Evolutionary conservation across 2,329 filamentous ascomycete species (phyloP).

Genomic region (Colletotrichum tropicale): DNA sequence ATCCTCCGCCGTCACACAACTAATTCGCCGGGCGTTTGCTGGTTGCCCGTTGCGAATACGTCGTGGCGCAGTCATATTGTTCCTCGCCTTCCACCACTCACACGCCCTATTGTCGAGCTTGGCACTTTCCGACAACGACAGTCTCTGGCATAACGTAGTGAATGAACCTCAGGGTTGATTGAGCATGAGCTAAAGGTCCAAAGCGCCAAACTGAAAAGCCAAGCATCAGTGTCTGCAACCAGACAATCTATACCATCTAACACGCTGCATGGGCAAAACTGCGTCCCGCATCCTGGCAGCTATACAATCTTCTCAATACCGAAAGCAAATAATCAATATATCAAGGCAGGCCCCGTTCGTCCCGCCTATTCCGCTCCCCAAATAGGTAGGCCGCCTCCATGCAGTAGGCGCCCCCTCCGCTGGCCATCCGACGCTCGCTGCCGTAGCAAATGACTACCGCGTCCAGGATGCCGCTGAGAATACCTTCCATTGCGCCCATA

Average conservation of each 20-base stretch:
- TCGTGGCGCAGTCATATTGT: conserved; percentile 8
- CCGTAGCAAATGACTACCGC: conserved; percentile 93
- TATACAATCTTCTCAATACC: background rate
- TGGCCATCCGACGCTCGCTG: conserved; percentile 77
- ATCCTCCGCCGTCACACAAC: background rate
- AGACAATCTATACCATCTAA: background rate
- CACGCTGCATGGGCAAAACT: background rate
- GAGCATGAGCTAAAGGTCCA: background rate
- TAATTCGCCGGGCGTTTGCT: background rate
- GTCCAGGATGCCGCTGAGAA: conserved; percentile 85
- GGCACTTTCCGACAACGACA: background rate
- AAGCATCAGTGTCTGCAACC: background rate
- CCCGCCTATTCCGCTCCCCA: conserved; percentile 60
- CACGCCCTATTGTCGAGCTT: background rate
- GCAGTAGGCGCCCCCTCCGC: conserved; percentile 79
- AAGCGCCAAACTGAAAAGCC: background rate
- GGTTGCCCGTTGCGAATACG: background rate
- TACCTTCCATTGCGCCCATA: conserved; percentile 87
- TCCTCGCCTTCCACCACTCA: background rate
- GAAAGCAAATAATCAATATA: background rate
- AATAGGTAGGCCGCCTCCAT: conserved; percentile 90
- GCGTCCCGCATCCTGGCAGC: background rate
- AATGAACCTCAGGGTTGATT: background rate
- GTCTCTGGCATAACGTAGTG: background rate
- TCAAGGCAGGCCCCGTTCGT: conserved; percentile 31